These are phyloP conservation scores for Sugiyamaella xylanicola DNA, from an alignment of 1,139 yeast species.

Conservation along the genomic window DNA sequence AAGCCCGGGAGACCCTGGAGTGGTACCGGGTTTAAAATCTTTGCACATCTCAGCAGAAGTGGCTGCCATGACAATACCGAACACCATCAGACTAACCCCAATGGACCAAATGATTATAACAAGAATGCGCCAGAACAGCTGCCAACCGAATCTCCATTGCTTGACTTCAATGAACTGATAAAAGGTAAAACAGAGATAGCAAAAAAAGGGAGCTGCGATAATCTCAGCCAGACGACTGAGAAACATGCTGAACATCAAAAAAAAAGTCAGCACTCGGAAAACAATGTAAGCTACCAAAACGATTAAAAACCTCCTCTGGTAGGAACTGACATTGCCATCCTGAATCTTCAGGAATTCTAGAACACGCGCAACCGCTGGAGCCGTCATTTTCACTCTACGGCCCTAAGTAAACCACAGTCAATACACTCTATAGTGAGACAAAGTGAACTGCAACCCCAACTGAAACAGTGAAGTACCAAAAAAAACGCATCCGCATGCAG, in stretches of 20 bases:
- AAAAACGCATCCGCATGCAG: not conserved
- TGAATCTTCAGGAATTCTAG: not conserved
- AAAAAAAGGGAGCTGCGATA: constrained; percentile 5
- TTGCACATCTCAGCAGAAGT: not conserved
- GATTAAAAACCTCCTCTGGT: constrained; percentile 2
- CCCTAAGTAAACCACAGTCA: not conserved
- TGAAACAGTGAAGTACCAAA: no score
- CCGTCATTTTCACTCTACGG: not conserved
- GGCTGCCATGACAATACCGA: not conserved
- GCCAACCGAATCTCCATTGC: constrained; percentile 12
- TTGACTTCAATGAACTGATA: constrained; percentile 14
- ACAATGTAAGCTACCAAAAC: not conserved
- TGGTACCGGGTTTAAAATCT: not conserved
- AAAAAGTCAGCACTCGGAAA: no score
- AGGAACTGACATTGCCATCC: not conserved
- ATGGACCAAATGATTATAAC: constrained; percentile 5
- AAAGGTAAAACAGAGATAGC: constrained; percentile 10
- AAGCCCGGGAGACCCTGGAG: no score
- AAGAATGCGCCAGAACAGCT: constrained; percentile 5
- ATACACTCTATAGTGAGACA: not conserved
- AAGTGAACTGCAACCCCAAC: no score
- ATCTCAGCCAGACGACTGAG: not conserved
- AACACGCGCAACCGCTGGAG: not conserved
- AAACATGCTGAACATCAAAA: no score
- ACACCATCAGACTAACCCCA: not conserved